A percentile compares a stretch with the other conserved stretches of the same genome.
Evolutionary conservation across 1,284 basidiomycete species (phyloP).

Genomic region (Grifola frondosa): DNA sequence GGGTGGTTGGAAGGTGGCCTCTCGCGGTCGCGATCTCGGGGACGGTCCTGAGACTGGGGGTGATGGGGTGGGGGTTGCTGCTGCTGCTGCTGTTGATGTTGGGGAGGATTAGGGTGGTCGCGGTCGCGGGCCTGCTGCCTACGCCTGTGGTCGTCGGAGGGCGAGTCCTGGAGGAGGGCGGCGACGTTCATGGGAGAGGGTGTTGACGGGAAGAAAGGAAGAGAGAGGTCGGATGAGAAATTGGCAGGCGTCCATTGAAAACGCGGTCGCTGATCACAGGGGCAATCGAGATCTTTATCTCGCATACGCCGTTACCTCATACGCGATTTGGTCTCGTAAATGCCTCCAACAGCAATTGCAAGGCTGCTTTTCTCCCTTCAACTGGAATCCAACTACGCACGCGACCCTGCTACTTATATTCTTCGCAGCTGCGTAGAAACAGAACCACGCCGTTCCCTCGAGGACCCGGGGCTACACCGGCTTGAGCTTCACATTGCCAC

Average conservation of each 20-base stretch:
- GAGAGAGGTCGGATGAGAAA: slow-evolving; percentile 29
- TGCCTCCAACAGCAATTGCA: background rate
- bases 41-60: slow-evolving; percentile 18
- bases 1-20: slow-evolving; percentile 14
- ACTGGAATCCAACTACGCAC: background rate
- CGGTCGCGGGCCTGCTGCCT: slow-evolving; percentile 28
- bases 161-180: slow-evolving; percentile 67
- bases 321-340: slow-evolving; percentile 6
- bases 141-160: slow-evolving; percentile 46
- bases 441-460: slow-evolving; percentile 1
- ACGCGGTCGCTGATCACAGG: slow-evolving; percentile 35
- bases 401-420: background rate
- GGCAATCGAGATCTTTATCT: slow-evolving; percentile 36
- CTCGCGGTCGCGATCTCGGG: slow-evolving; percentile 20
- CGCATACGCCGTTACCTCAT: slow-evolving; percentile 26
- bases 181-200: slow-evolving; percentile 64
- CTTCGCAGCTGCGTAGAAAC: background rate
- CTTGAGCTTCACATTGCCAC: slow-evolving; percentile 17
- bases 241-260: slow-evolving; percentile 27
- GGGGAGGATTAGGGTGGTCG: slow-evolving; percentile 18
- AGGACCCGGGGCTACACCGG: no score
- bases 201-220: slow-evolving; percentile 23
- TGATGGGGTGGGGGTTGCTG: slow-evolving; percentile 15
- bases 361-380: no score
- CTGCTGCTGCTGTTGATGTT: slow-evolving; percentile 20